Conservation (phyloP, 768 basidiomycete genomes). For the Saitozyma podzolica region DNA sequence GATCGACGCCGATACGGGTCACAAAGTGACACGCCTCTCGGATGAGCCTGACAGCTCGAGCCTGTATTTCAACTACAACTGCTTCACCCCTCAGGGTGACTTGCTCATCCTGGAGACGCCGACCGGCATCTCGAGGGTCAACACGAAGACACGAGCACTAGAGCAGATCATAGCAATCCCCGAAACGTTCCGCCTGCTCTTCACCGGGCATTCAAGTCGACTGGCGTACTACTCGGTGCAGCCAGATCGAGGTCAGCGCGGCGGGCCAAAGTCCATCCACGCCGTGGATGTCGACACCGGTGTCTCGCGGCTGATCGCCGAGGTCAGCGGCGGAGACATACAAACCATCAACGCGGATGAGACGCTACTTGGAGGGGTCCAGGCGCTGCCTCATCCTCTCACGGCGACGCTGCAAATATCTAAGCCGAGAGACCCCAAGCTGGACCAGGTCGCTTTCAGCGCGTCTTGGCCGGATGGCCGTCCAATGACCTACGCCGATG, state of each 20-base stretch:
- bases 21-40: conserved; percentile 3
- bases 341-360: conserved; percentile 27
- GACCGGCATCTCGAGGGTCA: conserved; percentile 15
- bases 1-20: conserved; percentile 6
- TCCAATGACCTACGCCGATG: conserved; percentile 31
- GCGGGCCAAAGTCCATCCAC: conserved; percentile 11
- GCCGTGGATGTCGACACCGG: conserved; percentile 19
- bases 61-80: conserved; percentile 29
- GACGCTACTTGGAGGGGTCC: conserved; percentile 19
- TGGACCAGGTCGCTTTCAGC: conserved; percentile 21
- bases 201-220: conserved; percentile 13
- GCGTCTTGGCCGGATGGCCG: conserved; percentile 25
- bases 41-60: conserved; percentile 8
- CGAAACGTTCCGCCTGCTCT: conserved; percentile 18
- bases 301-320: conserved; percentile 5
- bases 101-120: conserved; percentile 17
- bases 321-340: conserved; percentile 18
- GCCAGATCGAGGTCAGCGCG: conserved; percentile 6
- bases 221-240: conserved; percentile 17
- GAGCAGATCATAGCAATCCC: conserved; percentile 11
- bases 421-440: conserved; percentile 10
- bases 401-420: no score
- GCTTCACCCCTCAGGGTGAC: conserved; percentile 22
- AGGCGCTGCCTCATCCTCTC: conserved; percentile 3
- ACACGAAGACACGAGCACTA: neutral